A percentile compares a stretch with the other conserved stretches of the same genome.
These are phyloP conservation scores for Arthrobotrys entomopaga DNA, from an alignment of 2,329 filamentous ascomycete species.

Conservation along the genomic window DNA sequence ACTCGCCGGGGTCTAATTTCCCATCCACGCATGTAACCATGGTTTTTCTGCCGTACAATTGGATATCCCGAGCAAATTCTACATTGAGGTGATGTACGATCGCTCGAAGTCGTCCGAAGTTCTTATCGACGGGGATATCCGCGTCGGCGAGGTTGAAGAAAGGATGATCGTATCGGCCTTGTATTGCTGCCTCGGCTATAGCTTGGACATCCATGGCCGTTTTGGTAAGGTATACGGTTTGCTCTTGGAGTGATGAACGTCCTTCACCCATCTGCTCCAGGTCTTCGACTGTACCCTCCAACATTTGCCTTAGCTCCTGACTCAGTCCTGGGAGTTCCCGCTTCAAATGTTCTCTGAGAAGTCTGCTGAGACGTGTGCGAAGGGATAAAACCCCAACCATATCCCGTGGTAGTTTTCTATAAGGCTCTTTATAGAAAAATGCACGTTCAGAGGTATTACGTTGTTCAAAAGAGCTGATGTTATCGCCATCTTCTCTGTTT, in stretches of 20 bases:
- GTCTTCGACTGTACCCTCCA: conserved; percentile 23
- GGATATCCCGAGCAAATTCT: conserved; percentile 60
- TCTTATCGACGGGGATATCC: conserved; percentile 20
- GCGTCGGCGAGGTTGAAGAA: conserved; percentile 28
- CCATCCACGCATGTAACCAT: conserved; percentile 23
- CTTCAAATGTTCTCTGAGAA: conserved; percentile 26
- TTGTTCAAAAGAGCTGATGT: conserved; percentile 32
- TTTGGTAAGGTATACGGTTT: conserved; percentile 59
- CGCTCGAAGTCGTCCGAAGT: conserved; percentile 51
- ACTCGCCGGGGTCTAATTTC: conserved; percentile 32
- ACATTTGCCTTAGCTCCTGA: conserved; percentile 30
- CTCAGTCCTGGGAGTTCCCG: conserved; percentile 33
- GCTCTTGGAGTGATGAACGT: conserved; percentile 55
- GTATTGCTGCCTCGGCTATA: conserved; percentile 58
- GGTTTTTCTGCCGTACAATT: conserved; percentile 56
- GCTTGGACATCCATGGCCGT: conserved; percentile 61
- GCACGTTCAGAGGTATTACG: conserved; percentile 28
- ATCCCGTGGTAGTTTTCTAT: conserved; percentile 23
- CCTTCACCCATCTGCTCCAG: conserved; percentile 51
- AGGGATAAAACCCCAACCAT: conserved; percentile 23
- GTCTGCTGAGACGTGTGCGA: conserved; percentile 14
- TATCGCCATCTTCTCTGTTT: conserved; percentile 63
- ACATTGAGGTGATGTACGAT: conserved; percentile 61
- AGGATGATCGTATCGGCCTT: conserved; percentile 50
- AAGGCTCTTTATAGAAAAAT: conserved; percentile 51